Percentiles rank a stretch among this genome's conserved stretches.
Evolutionary conservation across 1,139 yeast species (phyloP).

Genomic region (Kodamaea sp.): DNA sequence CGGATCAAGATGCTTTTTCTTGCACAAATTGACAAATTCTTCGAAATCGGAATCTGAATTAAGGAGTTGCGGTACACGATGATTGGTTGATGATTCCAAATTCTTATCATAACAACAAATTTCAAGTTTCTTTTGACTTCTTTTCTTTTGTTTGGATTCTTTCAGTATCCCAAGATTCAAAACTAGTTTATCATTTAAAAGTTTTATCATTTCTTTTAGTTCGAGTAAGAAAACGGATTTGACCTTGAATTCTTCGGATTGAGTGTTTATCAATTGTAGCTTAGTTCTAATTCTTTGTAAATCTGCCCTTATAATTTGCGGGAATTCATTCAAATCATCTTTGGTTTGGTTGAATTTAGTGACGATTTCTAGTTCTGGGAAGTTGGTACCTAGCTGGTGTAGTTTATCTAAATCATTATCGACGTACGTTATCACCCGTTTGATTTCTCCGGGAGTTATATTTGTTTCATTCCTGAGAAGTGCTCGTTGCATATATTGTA

Average conservation of each 20-base stretch:
- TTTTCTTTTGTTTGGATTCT: constrained; percentile 19
- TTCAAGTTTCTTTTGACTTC: constrained; percentile 27
- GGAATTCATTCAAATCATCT: constrained; percentile 31
- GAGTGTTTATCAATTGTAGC: constrained; percentile 17
- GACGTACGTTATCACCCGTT: constrained; percentile 12
- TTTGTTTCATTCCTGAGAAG: constrained; percentile 8
- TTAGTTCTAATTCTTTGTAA: constrained; percentile 20
- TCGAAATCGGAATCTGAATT: constrained; percentile 5
- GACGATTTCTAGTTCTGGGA: constrained; percentile 42
- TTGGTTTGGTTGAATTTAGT: constrained; percentile 20
- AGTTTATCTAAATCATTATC: constrained; percentile 20
- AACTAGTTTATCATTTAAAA: constrained; percentile 34
- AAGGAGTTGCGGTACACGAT: background rate
- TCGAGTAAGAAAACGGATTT: constrained; percentile 23
- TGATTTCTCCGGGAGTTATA: constrained; percentile 2
- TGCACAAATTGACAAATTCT: constrained; percentile 18
- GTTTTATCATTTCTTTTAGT: constrained; percentile 35
- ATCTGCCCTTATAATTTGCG: constrained; percentile 25
- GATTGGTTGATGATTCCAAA: constrained; percentile 1
- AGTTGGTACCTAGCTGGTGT: constrained; percentile 25
- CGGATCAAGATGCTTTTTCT: constrained; percentile 9
- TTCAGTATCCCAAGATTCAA: constrained; percentile 11
- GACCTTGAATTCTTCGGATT: constrained; percentile 17
- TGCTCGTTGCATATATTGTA: constrained; percentile 41
- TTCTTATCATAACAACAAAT: constrained; percentile 30